Conservation (phyloP, 129 eudicot genomes). For the Flaveria linearis region DNA sequence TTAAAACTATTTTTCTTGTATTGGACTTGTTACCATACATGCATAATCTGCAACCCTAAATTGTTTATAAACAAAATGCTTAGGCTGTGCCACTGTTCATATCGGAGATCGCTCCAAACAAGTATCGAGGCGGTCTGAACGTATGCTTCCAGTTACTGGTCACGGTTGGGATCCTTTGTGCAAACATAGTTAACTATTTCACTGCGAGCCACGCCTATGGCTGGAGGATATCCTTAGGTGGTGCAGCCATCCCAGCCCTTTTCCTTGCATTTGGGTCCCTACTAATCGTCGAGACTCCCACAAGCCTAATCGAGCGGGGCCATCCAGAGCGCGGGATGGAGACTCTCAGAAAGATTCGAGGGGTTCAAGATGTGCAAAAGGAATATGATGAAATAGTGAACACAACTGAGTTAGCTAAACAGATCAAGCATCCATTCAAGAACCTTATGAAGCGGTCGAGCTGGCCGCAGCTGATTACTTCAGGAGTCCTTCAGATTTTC, state of each 20-base stretch:
- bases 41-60: background rate
- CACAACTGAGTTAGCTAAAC: constrained; percentile 46
- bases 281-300: constrained; percentile 54
- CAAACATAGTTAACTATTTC: constrained; percentile 51
- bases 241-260: constrained; percentile 62
- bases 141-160: constrained; percentile 58
- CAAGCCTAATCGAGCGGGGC: constrained; percentile 61
- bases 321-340: constrained; percentile 30
- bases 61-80: background rate
- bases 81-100: constrained; percentile 74
- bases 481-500: constrained; percentile 49
- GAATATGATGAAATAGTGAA: constrained; percentile 47
- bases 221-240: constrained; percentile 66
- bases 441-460: constrained; percentile 43
- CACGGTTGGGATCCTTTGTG: constrained; percentile 58
- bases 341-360: constrained; percentile 49
- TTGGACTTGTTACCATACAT: background rate
- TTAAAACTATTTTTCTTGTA: no score
- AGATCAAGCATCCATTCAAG: constrained; percentile 52
- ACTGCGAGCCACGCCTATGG: constrained; percentile 48
- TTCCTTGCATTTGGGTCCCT: constrained; percentile 61
- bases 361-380: constrained; percentile 50
- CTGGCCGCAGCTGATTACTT: constrained; percentile 46
- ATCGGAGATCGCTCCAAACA: constrained; percentile 71
- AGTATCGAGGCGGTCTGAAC: constrained; percentile 56